Conservation (phyloP, 2,329 filamentous ascomycete genomes). For the Cladosporium sp. region DNA sequence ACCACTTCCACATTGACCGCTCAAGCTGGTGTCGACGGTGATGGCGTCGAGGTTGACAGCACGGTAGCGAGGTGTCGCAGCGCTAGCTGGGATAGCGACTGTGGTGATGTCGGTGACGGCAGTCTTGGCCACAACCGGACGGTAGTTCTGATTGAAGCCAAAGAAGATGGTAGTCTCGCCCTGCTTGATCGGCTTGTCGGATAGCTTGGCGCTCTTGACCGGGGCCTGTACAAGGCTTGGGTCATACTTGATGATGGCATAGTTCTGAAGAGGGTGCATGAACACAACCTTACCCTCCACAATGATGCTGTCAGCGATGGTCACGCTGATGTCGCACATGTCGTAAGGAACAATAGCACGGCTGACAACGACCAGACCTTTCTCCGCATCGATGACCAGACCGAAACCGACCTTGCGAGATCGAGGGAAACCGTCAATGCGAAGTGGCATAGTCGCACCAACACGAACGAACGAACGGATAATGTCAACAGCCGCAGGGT, state of each 20-base stretch:
- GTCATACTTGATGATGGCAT: conserved; percentile 92
- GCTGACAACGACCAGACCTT: conserved; percentile 90
- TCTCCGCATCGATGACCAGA: conserved; percentile 92
- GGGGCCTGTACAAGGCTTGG: conserved; percentile 88
- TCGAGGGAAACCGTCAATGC: conserved; percentile 95
- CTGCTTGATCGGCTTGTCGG: conserved; percentile 76
- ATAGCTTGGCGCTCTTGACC: conserved; percentile 80
- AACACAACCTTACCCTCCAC: conserved; percentile 93
- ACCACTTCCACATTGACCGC: conserved; percentile 86
- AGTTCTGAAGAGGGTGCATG: conserved; percentile 94
- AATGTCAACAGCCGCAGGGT: conserved; percentile 85
- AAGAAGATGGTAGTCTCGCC: conserved; percentile 94
- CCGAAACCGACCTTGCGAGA: conserved; percentile 93
- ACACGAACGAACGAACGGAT: conserved; percentile 93
- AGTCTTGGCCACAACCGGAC: conserved; percentile 88
- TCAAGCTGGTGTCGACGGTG: conserved; percentile 88
- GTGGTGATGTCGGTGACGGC: conserved; percentile 96
- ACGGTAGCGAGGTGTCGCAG: conserved; percentile 82
- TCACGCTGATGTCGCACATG: conserved; percentile 91
- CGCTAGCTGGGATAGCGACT: conserved; percentile 91
- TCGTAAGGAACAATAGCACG: conserved; percentile 93
- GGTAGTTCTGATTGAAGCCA: conserved; percentile 93
- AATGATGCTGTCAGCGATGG: conserved; percentile 92
- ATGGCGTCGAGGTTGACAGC: conserved; percentile 96
- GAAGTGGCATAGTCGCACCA: conserved; percentile 86